Evolutionary conservation across 1,284 basidiomycete genomes (phyloP), one percentile per base, ranked within the genome.

Genomic region (Stereum hirsutum): DNA sequence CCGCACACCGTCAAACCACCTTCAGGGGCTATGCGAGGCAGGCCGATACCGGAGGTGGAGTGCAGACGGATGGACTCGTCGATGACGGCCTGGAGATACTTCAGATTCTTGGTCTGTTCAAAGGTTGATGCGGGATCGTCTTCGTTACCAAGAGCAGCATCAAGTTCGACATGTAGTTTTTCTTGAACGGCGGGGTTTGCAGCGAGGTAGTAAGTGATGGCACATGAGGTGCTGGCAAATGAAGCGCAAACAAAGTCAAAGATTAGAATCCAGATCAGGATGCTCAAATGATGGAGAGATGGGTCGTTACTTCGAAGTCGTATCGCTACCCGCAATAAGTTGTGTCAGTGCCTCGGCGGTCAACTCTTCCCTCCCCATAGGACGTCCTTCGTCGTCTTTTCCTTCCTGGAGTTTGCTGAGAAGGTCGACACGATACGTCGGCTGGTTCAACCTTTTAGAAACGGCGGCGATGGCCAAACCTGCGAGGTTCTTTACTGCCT

Each of bases 311-410:
- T 89, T 90, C 41, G 88, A 89, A 1, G 86, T 89, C 2, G 86
- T 89, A 54, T 89, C 87, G 8, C 80, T 82, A 3, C 86, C 88
- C 24, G 89, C 90, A 51, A 93, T 90, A 17, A 93, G 72, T 50
- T 92, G 81, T 2, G 89, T 92, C 32, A 89, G 64, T 17, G 85
- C 89, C 63, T 94, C 90, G 1, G 89, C 89, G 2, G 89, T 94
- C 48, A 94, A 65, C 58, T 94, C 90, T 55, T 78, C 76, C 38
- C 72, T 70, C 0, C 82, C 78, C 83, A 94, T 85, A 1, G 72
- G 76, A 15, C 86, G 75, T 12, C 90, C 90, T 19, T 81, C 72
- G 42, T 81, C 79, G 57, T 94, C 91, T 52, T 75, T 76, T 23
- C 80, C 88, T 39, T 74, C 66, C 57, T 89, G 82, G 12, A 95